These are phyloP conservation scores for Botrytis squamosa DNA, from an alignment of 2,329 filamentous ascomycete genomes.

Conservation along the genomic window DNA sequence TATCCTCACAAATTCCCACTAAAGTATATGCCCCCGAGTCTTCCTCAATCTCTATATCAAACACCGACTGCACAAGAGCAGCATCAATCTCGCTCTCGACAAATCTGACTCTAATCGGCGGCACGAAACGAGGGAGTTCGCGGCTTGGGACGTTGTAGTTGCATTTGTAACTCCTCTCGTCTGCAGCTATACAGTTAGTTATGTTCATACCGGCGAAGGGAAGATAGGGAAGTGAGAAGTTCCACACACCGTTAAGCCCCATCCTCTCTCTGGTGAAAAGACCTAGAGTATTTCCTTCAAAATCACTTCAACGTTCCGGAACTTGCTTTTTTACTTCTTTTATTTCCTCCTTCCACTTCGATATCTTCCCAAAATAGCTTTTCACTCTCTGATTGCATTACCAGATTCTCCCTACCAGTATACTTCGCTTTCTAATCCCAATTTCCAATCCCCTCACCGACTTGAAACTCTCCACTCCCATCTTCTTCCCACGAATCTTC, in stretches of 20 bases:
- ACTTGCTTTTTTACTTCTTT: background rate
- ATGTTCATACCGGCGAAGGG: rapidly evolving
- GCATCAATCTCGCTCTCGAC: background rate
- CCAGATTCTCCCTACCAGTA: background rate
- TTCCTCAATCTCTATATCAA: background rate
- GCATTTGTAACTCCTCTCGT: background rate
- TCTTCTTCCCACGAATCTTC: too few relatives aligned
- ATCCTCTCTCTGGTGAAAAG: background rate
- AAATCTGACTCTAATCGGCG: background rate
- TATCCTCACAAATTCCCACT: background rate
- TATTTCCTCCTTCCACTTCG: too few relatives aligned
- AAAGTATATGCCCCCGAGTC: background rate
- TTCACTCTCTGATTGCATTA: background rate
- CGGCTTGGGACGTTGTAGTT: background rate
- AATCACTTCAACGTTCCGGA: background rate
- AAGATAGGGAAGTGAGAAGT: background rate
- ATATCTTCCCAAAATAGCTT: background rate
- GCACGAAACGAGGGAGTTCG: background rate
- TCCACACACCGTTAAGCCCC: background rate
- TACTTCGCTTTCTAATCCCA: background rate
- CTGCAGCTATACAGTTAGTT: background rate
- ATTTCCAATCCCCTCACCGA: background rate
- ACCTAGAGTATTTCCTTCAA: background rate
- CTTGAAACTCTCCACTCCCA: too few relatives aligned
- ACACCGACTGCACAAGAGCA: background rate